Evolutionary conservation across 139 green algal species (phyloP).

Genomic region (Marvania coccoides): DNA sequence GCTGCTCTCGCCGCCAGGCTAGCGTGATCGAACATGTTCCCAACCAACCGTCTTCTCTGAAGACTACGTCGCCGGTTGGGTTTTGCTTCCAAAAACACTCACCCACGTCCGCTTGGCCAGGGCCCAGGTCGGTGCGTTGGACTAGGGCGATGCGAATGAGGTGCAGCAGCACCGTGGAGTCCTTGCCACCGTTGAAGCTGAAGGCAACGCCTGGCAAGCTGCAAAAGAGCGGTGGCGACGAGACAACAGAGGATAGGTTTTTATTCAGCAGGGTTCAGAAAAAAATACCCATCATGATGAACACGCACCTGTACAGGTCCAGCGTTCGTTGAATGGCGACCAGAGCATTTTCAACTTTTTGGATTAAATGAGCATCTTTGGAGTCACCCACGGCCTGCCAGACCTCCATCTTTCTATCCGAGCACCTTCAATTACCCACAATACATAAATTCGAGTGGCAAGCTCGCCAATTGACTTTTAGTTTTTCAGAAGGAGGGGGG

Average conservation of each 20-base stretch:
- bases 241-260: background rate
- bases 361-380: conserved; percentile 26
- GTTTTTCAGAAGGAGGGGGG: too few relatives aligned
- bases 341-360: conserved; percentile 30
- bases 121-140: too few relatives aligned
- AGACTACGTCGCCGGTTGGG: too few relatives aligned
- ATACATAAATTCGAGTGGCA: too few relatives aligned
- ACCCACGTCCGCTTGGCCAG: too few relatives aligned
- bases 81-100: too few relatives aligned
- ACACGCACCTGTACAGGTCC: conserved; percentile 36
- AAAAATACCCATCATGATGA: background rate
- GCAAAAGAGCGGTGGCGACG: background rate
- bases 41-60: too few relatives aligned
- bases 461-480: too few relatives aligned
- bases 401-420: conserved; percentile 32
- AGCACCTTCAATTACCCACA: too few relatives aligned
- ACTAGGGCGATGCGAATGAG: conserved; percentile 50
- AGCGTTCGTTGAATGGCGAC: conserved; percentile 27
- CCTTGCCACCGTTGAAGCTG: conserved; percentile 93
- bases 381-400: conserved; percentile 18
- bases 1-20: too few relatives aligned
- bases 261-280: background rate
- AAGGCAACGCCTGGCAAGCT: conserved; percentile 61
- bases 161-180: conserved; percentile 88
- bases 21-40: too few relatives aligned